phyloP scores from a whole-genome alignment of 345 rosid genomes.

The Brassica cretica region DNA sequence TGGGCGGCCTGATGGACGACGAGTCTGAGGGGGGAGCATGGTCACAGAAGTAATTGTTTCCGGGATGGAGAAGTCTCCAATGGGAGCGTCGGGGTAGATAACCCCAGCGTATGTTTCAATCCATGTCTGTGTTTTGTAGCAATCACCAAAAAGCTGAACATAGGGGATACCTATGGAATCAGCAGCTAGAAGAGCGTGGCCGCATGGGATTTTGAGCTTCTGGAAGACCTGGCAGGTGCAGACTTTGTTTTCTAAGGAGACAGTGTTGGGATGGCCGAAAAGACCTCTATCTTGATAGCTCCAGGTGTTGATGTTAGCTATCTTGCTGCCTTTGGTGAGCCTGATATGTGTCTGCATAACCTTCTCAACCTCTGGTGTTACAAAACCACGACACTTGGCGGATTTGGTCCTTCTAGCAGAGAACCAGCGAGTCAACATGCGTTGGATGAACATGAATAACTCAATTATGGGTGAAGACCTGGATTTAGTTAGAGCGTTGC shows the following conservation, averaged over 20 bases:
- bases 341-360: not conserved
- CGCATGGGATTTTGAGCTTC: not conserved
- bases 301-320: not conserved
- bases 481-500: not conserved
- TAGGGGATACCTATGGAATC: not conserved
- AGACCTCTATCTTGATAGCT: not conserved
- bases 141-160: not conserved
- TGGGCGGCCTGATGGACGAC: not conserved
- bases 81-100: not conserved
- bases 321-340: not conserved
- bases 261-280: not conserved
- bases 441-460: not conserved
- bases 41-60: too few species aligned
- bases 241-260: not conserved
- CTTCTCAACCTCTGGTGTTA: not conserved
- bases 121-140: not conserved
- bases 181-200: not conserved
- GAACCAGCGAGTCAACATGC: not conserved
- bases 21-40: not conserved
- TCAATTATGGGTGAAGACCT: not conserved
- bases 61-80: too few species aligned
- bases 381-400: not conserved
- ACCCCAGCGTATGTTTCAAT: not conserved
- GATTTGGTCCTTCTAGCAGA: not conserved
- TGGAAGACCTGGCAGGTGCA: not conserved